These are phyloP conservation scores for Rhizoctonia solani DNA, from an alignment of 1,284 basidiomycete species.

Conservation along the genomic window DNA sequence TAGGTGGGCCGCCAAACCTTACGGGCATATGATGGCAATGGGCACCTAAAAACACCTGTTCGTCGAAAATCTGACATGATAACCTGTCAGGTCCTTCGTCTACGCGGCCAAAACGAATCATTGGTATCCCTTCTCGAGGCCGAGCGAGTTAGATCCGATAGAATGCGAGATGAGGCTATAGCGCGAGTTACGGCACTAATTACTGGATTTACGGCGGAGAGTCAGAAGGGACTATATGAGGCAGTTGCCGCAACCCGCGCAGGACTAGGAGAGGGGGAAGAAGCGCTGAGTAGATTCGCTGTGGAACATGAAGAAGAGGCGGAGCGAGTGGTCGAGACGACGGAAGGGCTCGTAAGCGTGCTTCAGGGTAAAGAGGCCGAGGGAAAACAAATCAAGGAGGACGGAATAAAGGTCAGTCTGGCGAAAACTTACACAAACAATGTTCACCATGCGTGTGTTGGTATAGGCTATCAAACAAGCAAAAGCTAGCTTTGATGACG, in stretches of 20 bases:
- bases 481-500: constrained; percentile 42
- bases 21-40: too few species aligned
- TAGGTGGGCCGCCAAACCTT: constrained; percentile 35
- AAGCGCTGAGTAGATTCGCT: constrained; percentile 54
- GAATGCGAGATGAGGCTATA: constrained; percentile 71
- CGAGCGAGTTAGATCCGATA: constrained; percentile 67
- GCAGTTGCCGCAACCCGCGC: constrained; percentile 60
- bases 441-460: too few species aligned
- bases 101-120: constrained; percentile 74
- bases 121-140: constrained; percentile 65
- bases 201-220: constrained; percentile 67
- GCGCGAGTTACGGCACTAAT: constrained; percentile 72
- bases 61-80: neutral
- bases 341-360: constrained; percentile 49
- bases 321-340: constrained; percentile 50
- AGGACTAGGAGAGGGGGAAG: constrained; percentile 61
- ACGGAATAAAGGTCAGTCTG: constrained; percentile 60
- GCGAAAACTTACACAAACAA: too few species aligned
- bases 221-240: constrained; percentile 68
- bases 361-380: constrained; percentile 58
- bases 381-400: constrained; percentile 59
- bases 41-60: neutral
- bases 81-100: constrained; percentile 54
- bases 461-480: constrained; percentile 30
- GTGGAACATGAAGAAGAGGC: constrained; percentile 56